A percentile compares a stretch with the other conserved stretches of the same genome.
Evolutionary conservation across 2,329 filamentous ascomycete genomes (phyloP).

Genomic region (Lecanoromycetidae sp.): DNA sequence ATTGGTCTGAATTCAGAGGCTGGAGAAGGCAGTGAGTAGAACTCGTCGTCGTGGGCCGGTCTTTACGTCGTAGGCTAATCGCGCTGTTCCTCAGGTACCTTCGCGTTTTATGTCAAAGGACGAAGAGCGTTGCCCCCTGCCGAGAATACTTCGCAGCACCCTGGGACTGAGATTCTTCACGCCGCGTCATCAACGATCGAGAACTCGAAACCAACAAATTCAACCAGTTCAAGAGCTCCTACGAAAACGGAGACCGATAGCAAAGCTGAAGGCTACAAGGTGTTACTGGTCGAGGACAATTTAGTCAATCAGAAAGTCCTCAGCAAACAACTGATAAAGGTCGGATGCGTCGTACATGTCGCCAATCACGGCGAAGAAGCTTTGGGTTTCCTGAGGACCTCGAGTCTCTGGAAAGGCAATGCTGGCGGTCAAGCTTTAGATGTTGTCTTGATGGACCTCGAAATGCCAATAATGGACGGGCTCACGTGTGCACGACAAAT

Average conservation of each 20-base stretch:
- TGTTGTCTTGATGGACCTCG: slow-evolving; percentile 65
- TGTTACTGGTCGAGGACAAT: slow-evolving; percentile 36
- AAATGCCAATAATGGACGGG: slow-evolving; percentile 76
- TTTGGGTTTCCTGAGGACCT: slow-evolving; percentile 29
- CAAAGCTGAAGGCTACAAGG: slow-evolving; percentile 6
- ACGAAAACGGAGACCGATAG: neutral
- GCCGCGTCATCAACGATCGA: slow-evolving; percentile 7
- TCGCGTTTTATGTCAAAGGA: slow-evolving; percentile 64
- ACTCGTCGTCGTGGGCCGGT: too few species aligned
- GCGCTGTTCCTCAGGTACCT: too few species aligned
- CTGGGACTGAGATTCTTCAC: neutral
- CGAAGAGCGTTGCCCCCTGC: slow-evolving; percentile 42
- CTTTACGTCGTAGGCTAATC: too few species aligned
- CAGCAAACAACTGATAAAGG: slow-evolving; percentile 26
- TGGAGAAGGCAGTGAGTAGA: slow-evolving; percentile 58
- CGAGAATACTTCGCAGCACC: slow-evolving; percentile 19
- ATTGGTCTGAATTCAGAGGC: slow-evolving; percentile 59
- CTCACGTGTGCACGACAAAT: slow-evolving; percentile 60
- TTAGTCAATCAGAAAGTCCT: slow-evolving; percentile 32
- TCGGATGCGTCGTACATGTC: slow-evolving; percentile 27
- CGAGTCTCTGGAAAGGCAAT: slow-evolving; percentile 13
- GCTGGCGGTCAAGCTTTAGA: neutral
- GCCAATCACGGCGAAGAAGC: slow-evolving; percentile 33
- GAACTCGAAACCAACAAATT: neutral
- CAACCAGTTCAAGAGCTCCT: too few species aligned